These are phyloP conservation scores for Harringtonia aguacate DNA, from an alignment of 2,329 filamentous ascomycete genomes.

Conservation along the genomic window DNA sequence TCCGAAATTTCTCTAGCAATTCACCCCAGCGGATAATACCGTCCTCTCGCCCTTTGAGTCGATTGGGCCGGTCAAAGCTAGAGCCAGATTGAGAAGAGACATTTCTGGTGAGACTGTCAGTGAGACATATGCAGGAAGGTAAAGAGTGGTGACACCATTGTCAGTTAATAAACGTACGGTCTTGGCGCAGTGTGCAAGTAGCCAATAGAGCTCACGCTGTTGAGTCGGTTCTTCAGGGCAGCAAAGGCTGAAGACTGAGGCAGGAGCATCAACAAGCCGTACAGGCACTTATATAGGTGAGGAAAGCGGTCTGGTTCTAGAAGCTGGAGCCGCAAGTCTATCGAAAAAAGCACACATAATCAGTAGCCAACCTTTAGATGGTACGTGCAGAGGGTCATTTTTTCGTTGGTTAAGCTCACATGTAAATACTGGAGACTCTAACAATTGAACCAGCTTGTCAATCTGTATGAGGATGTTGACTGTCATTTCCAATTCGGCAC, in stretches of 20 bases:
- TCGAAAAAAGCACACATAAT: background rate
- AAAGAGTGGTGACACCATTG: background rate
- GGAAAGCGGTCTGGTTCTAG: slow-evolving; percentile 93
- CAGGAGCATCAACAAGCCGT: slow-evolving; percentile 94
- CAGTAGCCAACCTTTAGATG: background rate
- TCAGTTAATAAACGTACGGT: slow-evolving; percentile 57
- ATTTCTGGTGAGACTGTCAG: background rate
- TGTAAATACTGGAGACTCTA: slow-evolving; percentile 96
- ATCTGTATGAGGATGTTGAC: slow-evolving; percentile 98
- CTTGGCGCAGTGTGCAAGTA: slow-evolving; percentile 76
- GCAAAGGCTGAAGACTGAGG: slow-evolving; percentile 96
- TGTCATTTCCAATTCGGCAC: slow-evolving; percentile 95
- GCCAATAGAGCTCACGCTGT: slow-evolving; percentile 94
- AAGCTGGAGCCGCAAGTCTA: slow-evolving; percentile 86
- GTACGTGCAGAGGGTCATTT: too few relatives aligned
- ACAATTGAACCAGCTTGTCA: slow-evolving; percentile 91
- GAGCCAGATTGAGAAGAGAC: slow-evolving; percentile 35
- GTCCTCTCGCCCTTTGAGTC: slow-evolving; percentile 75
- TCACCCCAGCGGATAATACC: slow-evolving; percentile 83
- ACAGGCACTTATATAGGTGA: slow-evolving; percentile 94
- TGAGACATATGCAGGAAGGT: too few relatives aligned
- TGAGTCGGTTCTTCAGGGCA: slow-evolving; percentile 88
- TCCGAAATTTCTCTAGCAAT: slow-evolving; percentile 86
- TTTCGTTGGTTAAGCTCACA: slow-evolving; percentile 57
- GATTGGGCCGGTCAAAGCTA: slow-evolving; percentile 61